Conservation (phyloP, 2,329 filamentous ascomycete species). For the Botryotinia narcissicola region DNA sequence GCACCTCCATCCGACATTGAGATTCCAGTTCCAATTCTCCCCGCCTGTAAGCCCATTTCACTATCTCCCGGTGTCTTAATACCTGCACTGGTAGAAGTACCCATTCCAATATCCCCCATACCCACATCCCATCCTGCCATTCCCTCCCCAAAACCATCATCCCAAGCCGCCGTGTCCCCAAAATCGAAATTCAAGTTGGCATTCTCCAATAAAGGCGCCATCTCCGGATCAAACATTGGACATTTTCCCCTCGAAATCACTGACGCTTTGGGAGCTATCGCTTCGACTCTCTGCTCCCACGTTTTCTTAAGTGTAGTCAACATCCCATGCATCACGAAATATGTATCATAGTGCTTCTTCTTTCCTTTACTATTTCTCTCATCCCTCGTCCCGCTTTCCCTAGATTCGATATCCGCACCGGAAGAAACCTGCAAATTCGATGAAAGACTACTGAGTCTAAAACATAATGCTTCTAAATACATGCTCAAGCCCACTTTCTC, state of each 20-base stretch:
- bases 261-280: background rate
- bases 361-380: background rate
- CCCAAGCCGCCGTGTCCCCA: slow-evolving; percentile 7
- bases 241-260: background rate
- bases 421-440: background rate
- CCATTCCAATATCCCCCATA: background rate
- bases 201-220: background rate
- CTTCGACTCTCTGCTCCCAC: background rate
- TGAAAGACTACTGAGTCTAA: slow-evolving; percentile 29
- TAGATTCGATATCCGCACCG: background rate
- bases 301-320: slow-evolving; percentile 4
- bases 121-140: background rate
- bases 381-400: background rate
- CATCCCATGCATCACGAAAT: slow-evolving; percentile 1
- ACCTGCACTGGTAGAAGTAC: background rate
- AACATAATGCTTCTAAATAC: slow-evolving; percentile 36
- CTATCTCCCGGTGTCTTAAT: background rate
- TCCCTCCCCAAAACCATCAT: background rate
- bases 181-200: slow-evolving; percentile 24
- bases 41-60: background rate
- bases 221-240: slow-evolving; percentile 5
- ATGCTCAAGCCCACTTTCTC: slow-evolving; percentile 32
- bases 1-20: background rate
- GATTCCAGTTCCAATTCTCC: background rate
- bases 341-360: background rate